These are phyloP conservation scores for Tetracladium maxilliforme DNA, from an alignment of 2,329 filamentous ascomycete species.

Conservation along the genomic window DNA sequence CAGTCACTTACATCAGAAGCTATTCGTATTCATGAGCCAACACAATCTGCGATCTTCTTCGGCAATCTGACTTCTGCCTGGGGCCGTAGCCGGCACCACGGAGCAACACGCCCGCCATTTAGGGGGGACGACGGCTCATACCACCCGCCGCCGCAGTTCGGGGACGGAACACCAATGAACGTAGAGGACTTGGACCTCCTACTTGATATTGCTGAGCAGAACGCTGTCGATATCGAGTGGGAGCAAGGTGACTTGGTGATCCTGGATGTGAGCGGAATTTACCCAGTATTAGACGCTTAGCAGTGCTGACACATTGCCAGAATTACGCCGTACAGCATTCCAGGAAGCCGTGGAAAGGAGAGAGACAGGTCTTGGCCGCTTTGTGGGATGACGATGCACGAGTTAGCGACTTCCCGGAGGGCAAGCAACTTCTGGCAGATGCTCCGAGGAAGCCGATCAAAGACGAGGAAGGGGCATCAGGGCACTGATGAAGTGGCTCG, in stretches of 20 bases:
- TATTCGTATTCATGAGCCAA: slow-evolving; percentile 13
- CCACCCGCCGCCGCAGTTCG: slow-evolving; percentile 16
- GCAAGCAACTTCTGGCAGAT: slow-evolving; percentile 6
- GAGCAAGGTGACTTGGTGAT: slow-evolving; percentile 14
- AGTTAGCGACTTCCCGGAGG: slow-evolving; percentile 12
- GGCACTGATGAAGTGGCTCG: too few relatives aligned
- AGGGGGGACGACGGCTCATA: slow-evolving; percentile 17
- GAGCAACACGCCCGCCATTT: slow-evolving; percentile 15
- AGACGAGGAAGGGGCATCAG: too few relatives aligned
- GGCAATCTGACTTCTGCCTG: slow-evolving; percentile 19
- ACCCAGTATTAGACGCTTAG: background rate
- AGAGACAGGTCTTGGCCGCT: slow-evolving; percentile 15
- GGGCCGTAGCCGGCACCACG: slow-evolving; percentile 16
- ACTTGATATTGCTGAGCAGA: slow-evolving; percentile 11
- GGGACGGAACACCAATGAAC: slow-evolving; percentile 14
- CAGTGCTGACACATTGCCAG: slow-evolving; percentile 4
- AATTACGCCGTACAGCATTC: slow-evolving; percentile 19
- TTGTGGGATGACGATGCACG: slow-evolving; percentile 14
- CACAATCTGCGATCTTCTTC: slow-evolving; percentile 14
- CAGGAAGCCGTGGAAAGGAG: slow-evolving; percentile 14
- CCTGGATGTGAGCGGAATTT: slow-evolving; percentile 11
- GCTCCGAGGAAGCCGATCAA: slow-evolving; percentile 5
- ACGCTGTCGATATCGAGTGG: slow-evolving; percentile 13
- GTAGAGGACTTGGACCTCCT: slow-evolving; percentile 13
- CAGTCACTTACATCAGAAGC: slow-evolving; percentile 6